A percentile compares a stretch with the other conserved stretches of the same genome.
Evolutionary conservation across 768 basidiomycete genomes (phyloP).

Genomic region (Panellus pusillus): DNA sequence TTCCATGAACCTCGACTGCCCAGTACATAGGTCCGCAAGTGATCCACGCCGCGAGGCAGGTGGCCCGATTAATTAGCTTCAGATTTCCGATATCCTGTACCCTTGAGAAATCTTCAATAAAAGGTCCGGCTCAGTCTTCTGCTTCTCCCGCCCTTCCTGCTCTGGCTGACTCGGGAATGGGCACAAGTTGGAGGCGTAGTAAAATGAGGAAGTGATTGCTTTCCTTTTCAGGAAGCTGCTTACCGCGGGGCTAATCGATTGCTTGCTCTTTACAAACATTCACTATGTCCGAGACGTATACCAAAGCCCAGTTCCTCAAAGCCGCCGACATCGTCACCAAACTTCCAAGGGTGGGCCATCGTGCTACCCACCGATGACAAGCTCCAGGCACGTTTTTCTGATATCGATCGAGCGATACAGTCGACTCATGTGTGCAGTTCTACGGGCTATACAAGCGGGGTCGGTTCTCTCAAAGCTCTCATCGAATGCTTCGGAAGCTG

Average conservation of each 20-base stretch:
- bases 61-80: too few species aligned
- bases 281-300: slow-evolving; percentile 49
- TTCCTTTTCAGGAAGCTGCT: not conserved
- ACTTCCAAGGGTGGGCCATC: slow-evolving; percentile 78
- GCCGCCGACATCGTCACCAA: slow-evolving; percentile 64
- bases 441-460: slow-evolving; percentile 96
- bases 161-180: too few species aligned
- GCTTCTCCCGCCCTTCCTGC: too few species aligned
- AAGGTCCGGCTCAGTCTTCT: too few species aligned
- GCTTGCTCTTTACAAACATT: slow-evolving; percentile 7
- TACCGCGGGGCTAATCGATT: not conserved
- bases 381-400: slow-evolving; percentile 64
- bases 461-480: slow-evolving; percentile 28
- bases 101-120: too few species aligned
- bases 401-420: slow-evolving; percentile 11
- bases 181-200: too few species aligned
- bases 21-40: too few species aligned
- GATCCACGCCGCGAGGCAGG: too few species aligned
- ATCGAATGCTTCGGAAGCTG: slow-evolving; percentile 1
- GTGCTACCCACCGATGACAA: slow-evolving; percentile 72
- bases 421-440: slow-evolving; percentile 55
- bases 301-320: slow-evolving; percentile 68
- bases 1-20: too few species aligned
- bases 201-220: too few species aligned
- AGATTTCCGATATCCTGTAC: too few species aligned